These are phyloP conservation scores for Saccharomycopsis vini DNA, from an alignment of 805 yeast species.

Conservation along the genomic window DNA sequence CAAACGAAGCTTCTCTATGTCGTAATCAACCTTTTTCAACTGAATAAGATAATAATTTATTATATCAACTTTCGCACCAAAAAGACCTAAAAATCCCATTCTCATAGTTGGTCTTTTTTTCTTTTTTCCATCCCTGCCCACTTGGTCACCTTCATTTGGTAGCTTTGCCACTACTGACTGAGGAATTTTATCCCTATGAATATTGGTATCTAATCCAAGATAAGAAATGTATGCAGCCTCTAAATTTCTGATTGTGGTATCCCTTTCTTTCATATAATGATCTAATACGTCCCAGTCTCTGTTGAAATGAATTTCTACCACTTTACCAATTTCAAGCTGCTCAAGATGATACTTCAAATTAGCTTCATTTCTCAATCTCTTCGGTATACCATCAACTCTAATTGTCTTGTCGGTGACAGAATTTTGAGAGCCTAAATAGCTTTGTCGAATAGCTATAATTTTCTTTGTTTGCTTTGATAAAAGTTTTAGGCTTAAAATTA, in stretches of 20 bases:
- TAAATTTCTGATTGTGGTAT: conserved; percentile 41
- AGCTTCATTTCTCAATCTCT: conserved; percentile 33
- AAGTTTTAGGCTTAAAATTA: conserved; percentile 37
- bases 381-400: conserved; percentile 46
- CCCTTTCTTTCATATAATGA: conserved; percentile 31
- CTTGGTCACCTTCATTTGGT: conserved; percentile 5
- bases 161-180: conserved; percentile 4
- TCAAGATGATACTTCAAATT: conserved; percentile 42
- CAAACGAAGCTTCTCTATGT: conserved; percentile 29
- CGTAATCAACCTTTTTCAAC: conserved; percentile 30
- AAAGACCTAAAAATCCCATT: conserved; percentile 19
- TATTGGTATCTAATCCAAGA: conserved; percentile 31
- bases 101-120: conserved; percentile 21
- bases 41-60: conserved; percentile 29
- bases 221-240: conserved; percentile 69
- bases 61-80: conserved; percentile 26
- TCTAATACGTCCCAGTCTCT: conserved; percentile 18
- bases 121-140: no score
- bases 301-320: conserved; percentile 31
- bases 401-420: conserved; percentile 54
- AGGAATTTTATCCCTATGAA: conserved; percentile 17
- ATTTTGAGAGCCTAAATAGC: conserved; percentile 49
- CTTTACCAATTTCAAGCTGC: conserved; percentile 46
- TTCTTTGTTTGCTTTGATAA: conserved; percentile 38
- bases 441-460: conserved; percentile 45